phyloP scores from a whole-genome alignment of 495 filamentous ascomycete genomes.

The Cryomyces minteri region DNA sequence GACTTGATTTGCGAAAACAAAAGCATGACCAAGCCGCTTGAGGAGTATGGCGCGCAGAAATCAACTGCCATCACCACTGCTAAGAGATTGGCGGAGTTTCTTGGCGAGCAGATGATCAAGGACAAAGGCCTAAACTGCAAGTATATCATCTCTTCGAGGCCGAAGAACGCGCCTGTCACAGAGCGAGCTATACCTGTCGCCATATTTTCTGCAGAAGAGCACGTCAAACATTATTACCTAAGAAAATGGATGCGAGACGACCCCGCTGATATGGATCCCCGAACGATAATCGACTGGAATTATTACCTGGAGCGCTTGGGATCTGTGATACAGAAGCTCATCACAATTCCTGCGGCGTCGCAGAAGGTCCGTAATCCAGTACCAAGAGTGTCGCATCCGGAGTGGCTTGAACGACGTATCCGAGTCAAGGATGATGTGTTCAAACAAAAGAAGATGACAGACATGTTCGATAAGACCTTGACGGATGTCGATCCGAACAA shows the following conservation, averaged over 20 bases:
- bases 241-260: constrained; percentile 94
- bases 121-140: constrained; percentile 99
- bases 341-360: constrained; percentile 91
- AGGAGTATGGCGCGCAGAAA: constrained; percentile 90
- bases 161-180: constrained; percentile 79
- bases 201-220: constrained; percentile 87
- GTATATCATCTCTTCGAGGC: constrained; percentile 86
- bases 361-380: constrained; percentile 93
- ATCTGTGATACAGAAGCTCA: constrained; percentile 93
- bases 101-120: constrained; percentile 97
- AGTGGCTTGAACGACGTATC: constrained; percentile 89
- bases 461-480: constrained; percentile 64
- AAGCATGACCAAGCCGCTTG: constrained; percentile 90
- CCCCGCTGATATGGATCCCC: constrained; percentile 78
- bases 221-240: constrained; percentile 74
- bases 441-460: constrained; percentile 97
- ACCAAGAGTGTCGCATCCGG: constrained; percentile 80
- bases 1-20: constrained; percentile 98
- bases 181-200: constrained; percentile 88
- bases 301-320: constrained; percentile 92
- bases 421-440: constrained; percentile 89
- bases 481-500: constrained; percentile 55
- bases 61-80: constrained; percentile 97
- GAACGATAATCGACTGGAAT: constrained; percentile 80
- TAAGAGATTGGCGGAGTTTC: constrained; percentile 85